These are phyloP conservation scores for Calvatia gigantea DNA, from an alignment of 768 basidiomycete genomes.

Conservation along the genomic window DNA sequence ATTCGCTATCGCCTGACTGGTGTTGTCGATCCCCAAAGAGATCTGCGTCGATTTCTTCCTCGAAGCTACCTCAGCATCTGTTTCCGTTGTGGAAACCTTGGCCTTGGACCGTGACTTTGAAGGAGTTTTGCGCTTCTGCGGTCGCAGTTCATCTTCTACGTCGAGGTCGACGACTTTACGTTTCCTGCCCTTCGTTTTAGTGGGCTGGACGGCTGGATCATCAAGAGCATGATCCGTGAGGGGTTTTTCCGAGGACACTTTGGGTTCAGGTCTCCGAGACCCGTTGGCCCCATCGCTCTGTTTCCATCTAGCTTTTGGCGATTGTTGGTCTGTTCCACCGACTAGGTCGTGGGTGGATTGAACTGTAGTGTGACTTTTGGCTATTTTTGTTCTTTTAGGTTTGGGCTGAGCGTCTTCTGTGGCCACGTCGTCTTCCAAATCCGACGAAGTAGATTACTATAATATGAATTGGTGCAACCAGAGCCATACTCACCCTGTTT, in stretches of 20 bases:
- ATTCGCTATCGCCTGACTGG: background rate
- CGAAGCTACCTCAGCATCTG: background rate
- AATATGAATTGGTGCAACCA: background rate
- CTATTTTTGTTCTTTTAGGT: background rate
- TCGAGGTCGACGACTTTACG: background rate
- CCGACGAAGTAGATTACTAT: background rate
- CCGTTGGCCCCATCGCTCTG: background rate
- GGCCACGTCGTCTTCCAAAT: background rate
- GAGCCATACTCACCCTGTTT: slow-evolving; percentile 1
- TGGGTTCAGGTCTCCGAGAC: background rate
- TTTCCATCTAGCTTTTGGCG: too few species aligned
- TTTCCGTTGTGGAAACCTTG: too few species aligned
- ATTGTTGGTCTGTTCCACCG: background rate
- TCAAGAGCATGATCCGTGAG: background rate
- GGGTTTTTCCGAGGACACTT: background rate
- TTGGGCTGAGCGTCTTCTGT: background rate
- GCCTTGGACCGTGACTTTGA: background rate
- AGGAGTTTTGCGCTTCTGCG: background rate
- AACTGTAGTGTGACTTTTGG: background rate
- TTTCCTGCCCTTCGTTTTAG: background rate
- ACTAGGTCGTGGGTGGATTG: background rate
- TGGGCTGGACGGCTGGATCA: background rate
- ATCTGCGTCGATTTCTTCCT: background rate
- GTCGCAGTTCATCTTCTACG: background rate
- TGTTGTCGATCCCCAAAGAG: background rate